Conservation (phyloP, 345 rosid species). For the Linum trigynum region DNA sequence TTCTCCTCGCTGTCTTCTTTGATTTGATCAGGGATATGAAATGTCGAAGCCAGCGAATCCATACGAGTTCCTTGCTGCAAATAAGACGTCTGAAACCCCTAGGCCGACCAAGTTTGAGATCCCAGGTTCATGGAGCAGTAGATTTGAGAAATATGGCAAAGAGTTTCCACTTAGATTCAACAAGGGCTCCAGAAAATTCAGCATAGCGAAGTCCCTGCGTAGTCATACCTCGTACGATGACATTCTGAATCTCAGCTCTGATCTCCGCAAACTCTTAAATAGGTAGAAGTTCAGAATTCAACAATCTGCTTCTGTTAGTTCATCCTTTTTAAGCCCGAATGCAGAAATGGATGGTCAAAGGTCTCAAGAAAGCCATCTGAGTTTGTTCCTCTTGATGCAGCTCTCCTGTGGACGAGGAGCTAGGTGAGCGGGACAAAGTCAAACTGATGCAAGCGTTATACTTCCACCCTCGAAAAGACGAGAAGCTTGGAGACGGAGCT, state of each 20-base stretch:
- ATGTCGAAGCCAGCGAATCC: conserved; percentile 42
- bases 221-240: conserved; percentile 32
- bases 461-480: conserved; percentile 69
- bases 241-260: conserved; percentile 36
- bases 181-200: conserved; percentile 27
- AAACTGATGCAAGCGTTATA: conserved; percentile 41
- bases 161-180: conserved; percentile 19
- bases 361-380: neutral
- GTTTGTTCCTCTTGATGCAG: conserved; percentile 25
- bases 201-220: conserved; percentile 31
- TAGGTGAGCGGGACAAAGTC: conserved; percentile 44
- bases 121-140: conserved; percentile 13
- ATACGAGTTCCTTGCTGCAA: conserved; percentile 40
- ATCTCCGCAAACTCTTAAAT: conserved; percentile 41
- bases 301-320: neutral
- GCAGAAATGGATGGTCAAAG: neutral
- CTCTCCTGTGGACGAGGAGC: conserved; percentile 41
- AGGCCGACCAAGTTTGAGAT: conserved; percentile 17
- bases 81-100: conserved; percentile 23
- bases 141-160: conserved; percentile 29
- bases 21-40: conserved; percentile 34
- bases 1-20: conserved; percentile 3
- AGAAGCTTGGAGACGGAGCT: conserved; percentile 68
- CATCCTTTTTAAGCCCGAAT: neutral
- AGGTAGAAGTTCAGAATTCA: conserved; percentile 31